Conservation (phyloP, 2,329 filamentous ascomycete species). For the Cordyceps pruinosa region DNA sequence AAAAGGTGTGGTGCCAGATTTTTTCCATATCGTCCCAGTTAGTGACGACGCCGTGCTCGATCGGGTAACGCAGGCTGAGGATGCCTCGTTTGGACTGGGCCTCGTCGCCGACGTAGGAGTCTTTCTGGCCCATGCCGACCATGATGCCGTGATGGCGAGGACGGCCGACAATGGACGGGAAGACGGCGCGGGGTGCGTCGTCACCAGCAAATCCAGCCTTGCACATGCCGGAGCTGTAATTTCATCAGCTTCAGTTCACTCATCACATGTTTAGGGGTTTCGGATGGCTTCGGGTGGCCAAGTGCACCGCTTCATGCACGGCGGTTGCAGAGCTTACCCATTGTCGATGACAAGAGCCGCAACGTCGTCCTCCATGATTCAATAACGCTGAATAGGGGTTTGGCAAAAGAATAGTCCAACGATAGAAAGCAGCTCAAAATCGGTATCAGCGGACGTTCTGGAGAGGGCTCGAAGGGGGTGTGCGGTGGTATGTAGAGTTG, state of each 20-base stretch:
- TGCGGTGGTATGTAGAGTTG: neutral
- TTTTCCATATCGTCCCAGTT: constrained; percentile 99
- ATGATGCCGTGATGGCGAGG: constrained; percentile 98
- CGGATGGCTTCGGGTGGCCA: neutral
- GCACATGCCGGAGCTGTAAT: constrained; percentile 73
- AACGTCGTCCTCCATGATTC: constrained; percentile 64
- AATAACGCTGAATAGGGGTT: neutral
- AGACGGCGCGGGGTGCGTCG: neutral
- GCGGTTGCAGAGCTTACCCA: constrained; percentile 75
- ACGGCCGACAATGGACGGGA: constrained; percentile 86
- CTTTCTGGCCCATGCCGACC: constrained; percentile 99
- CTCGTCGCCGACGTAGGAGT: constrained; percentile 99
- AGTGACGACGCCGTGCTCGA: constrained; percentile 99
- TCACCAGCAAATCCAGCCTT: neutral
- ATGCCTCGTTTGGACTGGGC: constrained; percentile 99
- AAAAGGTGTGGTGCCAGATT: constrained; percentile 99
- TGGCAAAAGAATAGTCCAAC: neutral
- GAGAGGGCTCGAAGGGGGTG: neutral
- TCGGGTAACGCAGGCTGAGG: constrained; percentile 97
- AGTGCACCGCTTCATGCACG: neutral
- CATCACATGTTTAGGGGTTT: neutral
- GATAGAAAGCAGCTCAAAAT: too few species aligned
- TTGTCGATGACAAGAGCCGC: constrained; percentile 99
- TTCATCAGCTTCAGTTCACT: neutral
- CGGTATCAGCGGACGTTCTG: too few species aligned